Evolutionary conservation across 2,329 filamentous ascomycete genomes (phyloP), one percentile per base, ranked within the genome.

Genomic region (Cladophialophora bantiana): DNA sequence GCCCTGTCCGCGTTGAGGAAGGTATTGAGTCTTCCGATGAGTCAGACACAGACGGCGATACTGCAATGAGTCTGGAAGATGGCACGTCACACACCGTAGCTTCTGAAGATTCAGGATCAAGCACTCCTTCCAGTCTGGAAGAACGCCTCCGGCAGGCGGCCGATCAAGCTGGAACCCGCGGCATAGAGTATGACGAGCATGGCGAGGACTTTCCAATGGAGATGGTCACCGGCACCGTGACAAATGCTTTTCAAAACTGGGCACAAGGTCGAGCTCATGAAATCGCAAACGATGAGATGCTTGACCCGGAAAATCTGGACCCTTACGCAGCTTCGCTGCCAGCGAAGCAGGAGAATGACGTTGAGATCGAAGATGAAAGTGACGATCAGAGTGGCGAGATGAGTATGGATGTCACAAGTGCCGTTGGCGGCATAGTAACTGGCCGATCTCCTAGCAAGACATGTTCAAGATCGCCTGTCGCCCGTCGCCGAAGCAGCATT

Each of bases 391-490:
- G 86, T 20, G 86, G 88, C 70, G 92, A 94, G 45, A 89, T 96
- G 84, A 95, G 92, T 26, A 97, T 98, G 94, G 94, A 98, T 73
- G 92, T 97, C 7, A 97, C 94, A 1, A 88, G 87, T 62, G 92
- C 88, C 7, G 83, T 96, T 61, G 94, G 94, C 7, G 87, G 89
- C 2, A 97, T 98, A 62, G 78, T 97, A 20, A 59, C 74, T 7
- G 71, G 58, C 26, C 69, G 68, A 36, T 70, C 70, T 12, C 69
- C 71, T 13, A 56, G 53, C 57, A 68, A 67, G 69, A 66, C 76
- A 65, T 68, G 73, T 65, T 69, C 75, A 18, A 77, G 78, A 63
- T 77, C 77, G 31, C 68, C 75, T 32, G 54, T 73, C 5, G 69
- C 62, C 55, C 74, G 74, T 58, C 75, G 76, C 40, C 75, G 75